Conservation (phyloP, 2,329 filamentous ascomycete species). For the Macrophomina pseudophaseolina region DNA sequence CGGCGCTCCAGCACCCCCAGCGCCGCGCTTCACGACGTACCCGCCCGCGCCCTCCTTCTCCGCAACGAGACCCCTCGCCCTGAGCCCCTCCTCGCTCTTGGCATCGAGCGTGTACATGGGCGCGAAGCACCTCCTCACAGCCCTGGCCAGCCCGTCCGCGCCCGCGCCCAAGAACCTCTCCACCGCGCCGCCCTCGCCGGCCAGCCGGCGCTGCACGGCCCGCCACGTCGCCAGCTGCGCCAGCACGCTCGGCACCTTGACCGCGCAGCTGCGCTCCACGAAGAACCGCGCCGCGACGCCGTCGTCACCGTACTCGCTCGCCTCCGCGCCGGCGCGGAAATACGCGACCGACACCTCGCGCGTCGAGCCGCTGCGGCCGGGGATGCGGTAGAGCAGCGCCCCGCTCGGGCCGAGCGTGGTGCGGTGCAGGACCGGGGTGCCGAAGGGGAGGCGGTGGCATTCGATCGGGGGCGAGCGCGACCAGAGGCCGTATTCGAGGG, state of each 20-base stretch:
- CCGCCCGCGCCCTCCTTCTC: slow-evolving; percentile 70
- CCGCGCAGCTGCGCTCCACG: slow-evolving; percentile 85
- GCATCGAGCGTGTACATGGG: slow-evolving; percentile 90
- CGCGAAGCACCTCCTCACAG: slow-evolving; percentile 80
- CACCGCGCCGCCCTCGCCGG: slow-evolving; percentile 71
- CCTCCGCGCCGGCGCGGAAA: slow-evolving; percentile 86
- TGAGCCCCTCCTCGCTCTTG: slow-evolving; percentile 66
- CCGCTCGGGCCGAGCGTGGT: slow-evolving; percentile 59
- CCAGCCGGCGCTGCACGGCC: slow-evolving; percentile 94
- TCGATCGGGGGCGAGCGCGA: slow-evolving; percentile 61
- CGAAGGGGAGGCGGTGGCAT: slow-evolving; percentile 80
- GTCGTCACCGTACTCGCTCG: slow-evolving; percentile 76
- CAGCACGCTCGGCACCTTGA: slow-evolving; percentile 91
- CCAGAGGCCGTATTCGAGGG: slow-evolving; percentile 78
- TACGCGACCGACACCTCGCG: slow-evolving; percentile 90
- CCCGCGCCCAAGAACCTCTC: slow-evolving; percentile 68
- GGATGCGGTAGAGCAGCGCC: slow-evolving; percentile 77
- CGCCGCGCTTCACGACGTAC: slow-evolving; percentile 92
- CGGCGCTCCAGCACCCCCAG: slow-evolving; percentile 77
- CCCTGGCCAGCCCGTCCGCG: slow-evolving; percentile 44
- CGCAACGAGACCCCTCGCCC: slow-evolving; percentile 76
- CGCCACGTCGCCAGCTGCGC: slow-evolving; percentile 94
- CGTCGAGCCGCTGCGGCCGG: slow-evolving; percentile 61
- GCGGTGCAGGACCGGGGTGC: slow-evolving; percentile 61
- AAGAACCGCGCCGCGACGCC: slow-evolving; percentile 76